phyloP scores from a whole-genome alignment of 116 monocot genomes.

The Papilionanthe hybrid region DNA sequence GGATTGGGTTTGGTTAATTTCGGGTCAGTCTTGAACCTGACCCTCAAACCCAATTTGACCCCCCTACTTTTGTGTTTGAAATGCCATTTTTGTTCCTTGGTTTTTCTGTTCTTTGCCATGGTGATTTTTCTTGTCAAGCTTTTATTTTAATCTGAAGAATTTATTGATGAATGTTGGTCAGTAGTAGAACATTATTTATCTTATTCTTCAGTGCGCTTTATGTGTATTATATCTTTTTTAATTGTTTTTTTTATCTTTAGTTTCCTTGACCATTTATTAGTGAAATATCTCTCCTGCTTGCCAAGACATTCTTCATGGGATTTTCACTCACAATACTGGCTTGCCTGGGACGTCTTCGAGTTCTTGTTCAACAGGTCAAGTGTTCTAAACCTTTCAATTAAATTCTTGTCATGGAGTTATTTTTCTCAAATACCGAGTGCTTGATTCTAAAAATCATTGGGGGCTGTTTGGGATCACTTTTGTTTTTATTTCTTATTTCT shows the following conservation, averaged over 20 bases:
- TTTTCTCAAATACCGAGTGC: background rate
- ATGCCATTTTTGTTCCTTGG: background rate
- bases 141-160: background rate
- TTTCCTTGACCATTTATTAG: constrained; percentile 49
- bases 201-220: background rate
- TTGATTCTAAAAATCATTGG: background rate
- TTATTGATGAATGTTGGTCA: background rate
- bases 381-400: constrained; percentile 5
- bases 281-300: constrained; percentile 88
- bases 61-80: no score
- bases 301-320: constrained; percentile 72
- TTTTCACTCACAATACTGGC: constrained; percentile 66
- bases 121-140: background rate
- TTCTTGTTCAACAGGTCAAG: constrained; percentile 83
- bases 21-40: no score
- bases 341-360: constrained; percentile 77
- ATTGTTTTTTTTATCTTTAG: background rate
- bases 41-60: no score
- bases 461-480: no score
- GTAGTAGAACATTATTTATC: background rate
- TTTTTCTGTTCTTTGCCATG: background rate
- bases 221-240: background rate
- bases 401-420: background rate
- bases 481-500: no score
- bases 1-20: no score